Evolutionary conservation across 2,329 filamentous ascomycete species (phyloP), one percentile per base, ranked within the genome.

Genomic region (Chaetoscypha palmicola): DNA sequence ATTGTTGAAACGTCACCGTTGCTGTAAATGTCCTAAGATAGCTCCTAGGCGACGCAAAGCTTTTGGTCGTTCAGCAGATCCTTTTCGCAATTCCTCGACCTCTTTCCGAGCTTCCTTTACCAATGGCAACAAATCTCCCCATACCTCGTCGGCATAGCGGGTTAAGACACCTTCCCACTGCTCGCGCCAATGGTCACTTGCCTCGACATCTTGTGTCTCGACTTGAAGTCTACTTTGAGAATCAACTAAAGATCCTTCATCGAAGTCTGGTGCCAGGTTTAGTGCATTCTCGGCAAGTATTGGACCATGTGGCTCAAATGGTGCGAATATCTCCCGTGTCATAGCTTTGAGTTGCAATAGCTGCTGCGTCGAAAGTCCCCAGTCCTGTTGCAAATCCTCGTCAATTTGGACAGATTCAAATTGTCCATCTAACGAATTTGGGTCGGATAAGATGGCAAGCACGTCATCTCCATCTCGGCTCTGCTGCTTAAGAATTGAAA

Each of bases 101-200:
- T 86, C 81, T 35, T 63, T 62, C 45, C 66, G 67, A 3, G 81
- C 81, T 48, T 76, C 70, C 38, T 68, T 64, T 8, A 79, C 71
- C 24, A 83, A 64, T 3, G 73, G 68, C 22, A 69, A 63, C 16
- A 85, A 60, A 45, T 76, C 77, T 16, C 81, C 82, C 82, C 81
- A 86, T 19, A 86, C 80, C 43, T 83, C 76, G 57, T 84, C 78
- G 0, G 71, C 71, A 52, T 83, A 82, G 24, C 68, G 64, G 2
- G 66, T 70, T 19, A 81, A 64, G 5, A 80, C 74, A 32, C 68
- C 66, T 24, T 68, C 67, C 77, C 77, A 81, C 53, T 77, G 70
- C 26, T 66, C 62, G 10, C 75, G 60, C 75, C 76, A 79, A 12
- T 63, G 52, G 36, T 64, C 55, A 55, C 62, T 42, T 16, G 19